Percentiles rank a stretch among this genome's conserved stretches.
phyloP scores from a whole-genome alignment of 2,329 filamentous ascomycete species.

The Cercospora zeae-maydis region DNA sequence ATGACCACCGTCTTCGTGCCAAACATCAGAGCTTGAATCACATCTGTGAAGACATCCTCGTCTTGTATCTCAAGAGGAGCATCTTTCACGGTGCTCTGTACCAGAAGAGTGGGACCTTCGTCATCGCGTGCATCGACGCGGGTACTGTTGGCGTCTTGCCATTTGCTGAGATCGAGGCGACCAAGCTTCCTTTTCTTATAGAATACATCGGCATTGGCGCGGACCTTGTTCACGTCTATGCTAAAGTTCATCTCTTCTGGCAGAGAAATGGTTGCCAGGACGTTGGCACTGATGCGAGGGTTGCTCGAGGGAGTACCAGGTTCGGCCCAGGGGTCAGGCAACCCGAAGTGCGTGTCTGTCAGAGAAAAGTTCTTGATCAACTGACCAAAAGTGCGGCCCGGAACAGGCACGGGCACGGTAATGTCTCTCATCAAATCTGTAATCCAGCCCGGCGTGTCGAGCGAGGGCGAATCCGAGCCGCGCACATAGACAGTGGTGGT shows the following conservation, averaged over 20 bases:
- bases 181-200: constrained; percentile 78
- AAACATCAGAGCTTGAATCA: constrained; percentile 78
- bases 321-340: constrained; percentile 77
- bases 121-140: constrained; percentile 55
- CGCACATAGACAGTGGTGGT: constrained; percentile 78
- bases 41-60: constrained; percentile 69
- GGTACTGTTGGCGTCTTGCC: constrained; percentile 83
- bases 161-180: constrained; percentile 70
- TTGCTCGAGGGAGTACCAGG: constrained; percentile 68
- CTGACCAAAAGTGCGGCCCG: constrained; percentile 74
- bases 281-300: constrained; percentile 77
- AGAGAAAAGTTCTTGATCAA: constrained; percentile 85
- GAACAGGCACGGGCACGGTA: constrained; percentile 78
- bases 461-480: constrained; percentile 63
- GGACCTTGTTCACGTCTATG: constrained; percentile 71
- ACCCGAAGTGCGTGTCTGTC: constrained; percentile 75
- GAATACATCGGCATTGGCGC: constrained; percentile 73
- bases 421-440: constrained; percentile 74
- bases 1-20: constrained; percentile 66
- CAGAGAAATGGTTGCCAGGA: constrained; percentile 72
- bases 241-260: constrained; percentile 85
- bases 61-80: constrained; percentile 82
- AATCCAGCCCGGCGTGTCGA: constrained; percentile 76
- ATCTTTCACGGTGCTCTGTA: constrained; percentile 72
- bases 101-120: constrained; percentile 62